Evolutionary conservation across 257 asterid genomes (phyloP), one percentile per base, ranked within the genome.

Genomic region (Phtheirospermum japonicum): DNA sequence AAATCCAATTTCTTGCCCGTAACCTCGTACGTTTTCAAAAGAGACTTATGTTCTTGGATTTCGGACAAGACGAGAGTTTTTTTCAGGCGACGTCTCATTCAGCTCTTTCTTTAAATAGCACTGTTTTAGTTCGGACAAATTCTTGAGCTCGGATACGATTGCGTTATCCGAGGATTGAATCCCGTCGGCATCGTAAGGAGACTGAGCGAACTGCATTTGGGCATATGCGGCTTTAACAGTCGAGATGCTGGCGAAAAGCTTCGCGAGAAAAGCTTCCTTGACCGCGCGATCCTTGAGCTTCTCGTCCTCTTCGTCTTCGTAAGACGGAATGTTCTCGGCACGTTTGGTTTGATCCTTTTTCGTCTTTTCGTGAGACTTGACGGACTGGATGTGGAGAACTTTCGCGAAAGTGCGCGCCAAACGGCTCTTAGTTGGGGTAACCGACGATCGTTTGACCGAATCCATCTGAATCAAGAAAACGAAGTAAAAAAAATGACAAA

Each of bases 191-290:
- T 90, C 87, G 40, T 81, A 83, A 5, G 97, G 97, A 43, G 85
- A 78, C 65, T 90, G 88, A 6, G 95, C 63, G 26, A 62, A 82
- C 52, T 90, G 97, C 73, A 90, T 19, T 65, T 85, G 85, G 0
- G 97, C 88, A 28, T 90, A 90, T 0, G 92, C 90, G 9, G 96
- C 84, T 80, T 87, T 90, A 23, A 87, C 26, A 0, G 92, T 59
- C 13, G 95, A 81, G 18, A 83, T 6, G 42, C 79, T 73, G n/a
- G 96, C 92, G 51, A 90, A 90, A 4, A 85, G 61, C 59, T 83
- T 83, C 5, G 95, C 84, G 56, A 85, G 69, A 69, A 83, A 85
- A 11, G 96, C 96, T 68, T 85, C 96, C 9, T 39, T 34, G 19
- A 17, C 16, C 12, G 28, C 23, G 61, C 66, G 63, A 7, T 65